Conservation (phyloP, 73 alveolate species). For the Symbiodinium pilosum region DNA sequence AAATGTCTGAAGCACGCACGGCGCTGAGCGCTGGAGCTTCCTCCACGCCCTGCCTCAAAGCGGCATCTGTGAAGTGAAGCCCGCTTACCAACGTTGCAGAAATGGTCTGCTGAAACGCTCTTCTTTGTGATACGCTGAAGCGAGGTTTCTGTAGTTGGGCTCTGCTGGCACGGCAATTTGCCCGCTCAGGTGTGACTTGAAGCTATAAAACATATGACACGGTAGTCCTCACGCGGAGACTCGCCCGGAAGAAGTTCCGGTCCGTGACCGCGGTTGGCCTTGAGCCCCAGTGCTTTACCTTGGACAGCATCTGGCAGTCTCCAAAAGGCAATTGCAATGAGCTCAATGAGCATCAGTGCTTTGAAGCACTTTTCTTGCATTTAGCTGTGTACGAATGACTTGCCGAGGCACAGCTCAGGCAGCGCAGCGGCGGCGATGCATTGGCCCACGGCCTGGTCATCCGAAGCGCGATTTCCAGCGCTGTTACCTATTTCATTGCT, state of each 20-base stretch:
- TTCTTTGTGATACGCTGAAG: too few relatives aligned
- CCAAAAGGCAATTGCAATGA: too few relatives aligned
- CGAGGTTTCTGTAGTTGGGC: too few relatives aligned
- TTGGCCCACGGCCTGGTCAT: slow-evolving; percentile 66
- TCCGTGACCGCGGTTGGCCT: slow-evolving; percentile 7
- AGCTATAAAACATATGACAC: not conserved
- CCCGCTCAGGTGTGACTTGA: not conserved
- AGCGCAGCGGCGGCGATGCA: slow-evolving; percentile 93
- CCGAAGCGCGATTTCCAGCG: not conserved
- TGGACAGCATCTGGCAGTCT: too few relatives aligned
- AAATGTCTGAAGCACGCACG: not conserved
- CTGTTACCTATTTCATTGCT: not conserved
- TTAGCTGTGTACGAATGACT: too few relatives aligned
- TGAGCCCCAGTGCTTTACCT: not conserved
- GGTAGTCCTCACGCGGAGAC: not conserved
- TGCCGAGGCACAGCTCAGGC: slow-evolving; percentile 35
- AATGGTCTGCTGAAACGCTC: too few relatives aligned
- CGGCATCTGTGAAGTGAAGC: not conserved
- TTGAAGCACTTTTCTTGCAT: too few relatives aligned
- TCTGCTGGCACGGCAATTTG: too few relatives aligned
- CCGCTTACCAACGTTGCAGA: not conserved
- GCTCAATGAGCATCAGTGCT: too few relatives aligned
- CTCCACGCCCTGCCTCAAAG: slow-evolving; percentile 49
- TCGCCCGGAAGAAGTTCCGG: slow-evolving; percentile 10
- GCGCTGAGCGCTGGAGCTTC: slow-evolving; percentile 70